These are phyloP conservation scores for Naumovozyma dairenensis DNA, from an alignment of 805 yeast species.

Conservation along the genomic window DNA sequence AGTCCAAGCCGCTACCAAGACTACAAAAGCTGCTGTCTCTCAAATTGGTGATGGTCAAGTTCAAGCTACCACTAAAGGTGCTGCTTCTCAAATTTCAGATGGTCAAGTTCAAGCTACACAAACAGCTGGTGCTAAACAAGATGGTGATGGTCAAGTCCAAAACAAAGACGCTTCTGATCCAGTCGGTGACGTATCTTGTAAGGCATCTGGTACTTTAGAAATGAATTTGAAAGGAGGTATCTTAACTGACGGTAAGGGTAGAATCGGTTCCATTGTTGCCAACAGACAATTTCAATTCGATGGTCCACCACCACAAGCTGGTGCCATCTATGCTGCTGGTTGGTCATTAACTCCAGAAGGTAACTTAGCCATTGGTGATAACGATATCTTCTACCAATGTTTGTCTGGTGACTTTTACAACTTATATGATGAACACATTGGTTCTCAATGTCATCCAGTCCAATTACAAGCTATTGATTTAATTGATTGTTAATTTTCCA, in stretches of 20 bases:
- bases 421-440: conserved; percentile 47
- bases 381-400: conserved; percentile 51
- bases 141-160: no score
- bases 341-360: conserved; percentile 44
- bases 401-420: conserved; percentile 57
- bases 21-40: conserved; percentile 17
- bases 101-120: conserved; percentile 32
- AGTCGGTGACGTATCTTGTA: conserved; percentile 30
- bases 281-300: conserved; percentile 67
- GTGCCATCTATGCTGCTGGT: conserved; percentile 48
- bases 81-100: conserved; percentile 33
- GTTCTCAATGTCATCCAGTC: conserved; percentile 47
- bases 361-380: conserved; percentile 46
- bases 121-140: conserved; percentile 12
- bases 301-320: conserved; percentile 66
- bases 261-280: conserved; percentile 60
- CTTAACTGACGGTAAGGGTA: conserved; percentile 42
- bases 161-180: conserved; percentile 20
- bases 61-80: conserved; percentile 31
- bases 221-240: conserved; percentile 38
- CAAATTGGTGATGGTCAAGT: conserved; percentile 24
- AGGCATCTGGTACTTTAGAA: conserved; percentile 35
- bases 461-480: conserved; percentile 42
- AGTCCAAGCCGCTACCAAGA: conserved; percentile 21
- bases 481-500: conserved; percentile 29